Percentiles rank a stretch among this genome's conserved stretches.
Evolutionary conservation across 1,284 basidiomycete genomes (phyloP).

Genomic region (Termitomyces sp.): DNA sequence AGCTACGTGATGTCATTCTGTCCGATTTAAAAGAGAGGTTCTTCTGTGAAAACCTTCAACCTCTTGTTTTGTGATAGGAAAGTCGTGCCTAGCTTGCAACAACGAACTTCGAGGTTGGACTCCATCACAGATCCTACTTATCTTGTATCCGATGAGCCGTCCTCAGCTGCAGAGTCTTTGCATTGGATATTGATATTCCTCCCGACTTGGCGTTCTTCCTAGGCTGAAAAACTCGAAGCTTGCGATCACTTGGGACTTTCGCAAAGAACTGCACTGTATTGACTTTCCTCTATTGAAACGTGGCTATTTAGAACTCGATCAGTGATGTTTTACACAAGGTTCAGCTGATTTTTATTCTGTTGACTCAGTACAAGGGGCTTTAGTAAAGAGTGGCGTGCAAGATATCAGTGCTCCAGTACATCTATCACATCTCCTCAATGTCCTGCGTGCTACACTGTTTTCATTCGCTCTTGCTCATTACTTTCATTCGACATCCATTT

Average conservation of each 20-base stretch:
- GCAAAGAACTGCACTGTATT: background rate
- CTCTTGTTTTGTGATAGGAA: background rate
- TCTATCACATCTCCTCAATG: background rate
- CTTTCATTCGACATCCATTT: background rate
- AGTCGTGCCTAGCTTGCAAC: background rate
- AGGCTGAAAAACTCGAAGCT: background rate
- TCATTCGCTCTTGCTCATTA: background rate
- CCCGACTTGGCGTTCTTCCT: background rate
- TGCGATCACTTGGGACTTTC: background rate
- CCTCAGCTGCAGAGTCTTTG: background rate
- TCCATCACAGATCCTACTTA: background rate
- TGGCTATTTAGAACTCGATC: background rate
- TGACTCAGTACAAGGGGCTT: too few relatives aligned
- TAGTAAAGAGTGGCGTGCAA: too few relatives aligned
- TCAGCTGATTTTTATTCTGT: background rate
- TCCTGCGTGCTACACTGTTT: background rate
- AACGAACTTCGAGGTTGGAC: too few relatives aligned
- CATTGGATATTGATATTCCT: background rate
- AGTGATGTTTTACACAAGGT: background rate
- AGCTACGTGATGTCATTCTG: background rate
- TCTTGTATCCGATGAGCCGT: background rate
- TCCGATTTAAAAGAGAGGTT: background rate
- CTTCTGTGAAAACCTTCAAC: background rate
- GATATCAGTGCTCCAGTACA: background rate
- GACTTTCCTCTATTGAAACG: background rate